Percentiles rank a stretch among this genome's conserved stretches.
phyloP scores from a whole-genome alignment of 345 rosid species.

The Rhodomyrtus tomentosa region DNA sequence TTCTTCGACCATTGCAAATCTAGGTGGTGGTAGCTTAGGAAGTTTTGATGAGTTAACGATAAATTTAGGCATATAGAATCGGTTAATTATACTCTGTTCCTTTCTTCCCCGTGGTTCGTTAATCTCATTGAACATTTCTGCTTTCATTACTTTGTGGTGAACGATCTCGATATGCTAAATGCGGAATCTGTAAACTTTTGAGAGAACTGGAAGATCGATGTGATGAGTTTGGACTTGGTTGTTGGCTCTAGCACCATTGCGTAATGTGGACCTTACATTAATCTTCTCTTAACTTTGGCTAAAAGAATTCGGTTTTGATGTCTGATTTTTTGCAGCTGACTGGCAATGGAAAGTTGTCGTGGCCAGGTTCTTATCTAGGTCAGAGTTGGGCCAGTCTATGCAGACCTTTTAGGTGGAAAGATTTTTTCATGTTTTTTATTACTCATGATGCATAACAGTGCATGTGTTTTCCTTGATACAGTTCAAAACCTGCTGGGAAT shows the following conservation, averaged over 20 bases:
- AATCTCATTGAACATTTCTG: background rate
- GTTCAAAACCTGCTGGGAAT: constrained; percentile 6
- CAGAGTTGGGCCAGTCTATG: background rate
- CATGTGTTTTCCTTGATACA: background rate
- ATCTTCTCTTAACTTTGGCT: background rate
- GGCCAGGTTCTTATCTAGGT: background rate
- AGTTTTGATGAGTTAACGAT: background rate
- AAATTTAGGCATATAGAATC: background rate
- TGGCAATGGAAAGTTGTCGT: background rate
- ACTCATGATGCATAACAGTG: background rate
- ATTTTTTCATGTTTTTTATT: background rate
- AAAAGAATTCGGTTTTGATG: background rate
- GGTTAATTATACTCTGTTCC: background rate
- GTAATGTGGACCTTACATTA: background rate
- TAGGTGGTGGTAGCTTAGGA: background rate
- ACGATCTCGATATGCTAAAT: background rate
- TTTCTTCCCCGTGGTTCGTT: background rate
- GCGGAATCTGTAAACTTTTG: background rate
- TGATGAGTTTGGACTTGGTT: background rate
- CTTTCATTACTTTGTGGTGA: background rate
- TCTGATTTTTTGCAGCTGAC: background rate
- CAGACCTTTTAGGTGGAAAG: background rate
- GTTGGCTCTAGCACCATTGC: background rate
- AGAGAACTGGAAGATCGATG: background rate
- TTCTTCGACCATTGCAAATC: background rate